Percentiles rank a stretch among this genome's conserved stretches.
phyloP scores from a whole-genome alignment of 345 rosid genomes.

The Citrus australasica region DNA sequence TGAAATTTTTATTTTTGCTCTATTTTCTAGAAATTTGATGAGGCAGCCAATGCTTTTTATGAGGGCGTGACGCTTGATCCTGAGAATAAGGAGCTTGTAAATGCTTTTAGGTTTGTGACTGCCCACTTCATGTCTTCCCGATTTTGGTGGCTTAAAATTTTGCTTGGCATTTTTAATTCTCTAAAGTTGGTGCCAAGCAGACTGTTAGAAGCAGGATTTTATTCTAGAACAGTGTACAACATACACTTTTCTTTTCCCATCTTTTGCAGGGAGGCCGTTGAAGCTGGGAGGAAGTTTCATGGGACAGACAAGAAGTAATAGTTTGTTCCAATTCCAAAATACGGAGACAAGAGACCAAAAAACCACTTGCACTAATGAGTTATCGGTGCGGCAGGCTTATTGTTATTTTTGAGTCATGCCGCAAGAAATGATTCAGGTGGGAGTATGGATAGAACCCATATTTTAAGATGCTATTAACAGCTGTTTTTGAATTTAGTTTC shows the following conservation, averaged over 20 bases:
- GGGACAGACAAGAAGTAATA: constrained; percentile 41
- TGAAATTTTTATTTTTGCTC: constrained; percentile 3
- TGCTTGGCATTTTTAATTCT: background rate
- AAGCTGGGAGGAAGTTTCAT: constrained; percentile 69
- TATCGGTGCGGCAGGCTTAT: background rate
- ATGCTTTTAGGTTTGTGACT: constrained; percentile 65
- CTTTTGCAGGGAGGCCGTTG: constrained; percentile 70
- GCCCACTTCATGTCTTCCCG: background rate
- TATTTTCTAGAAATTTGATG: constrained; percentile 59
- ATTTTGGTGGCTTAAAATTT: background rate
- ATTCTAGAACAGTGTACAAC: background rate
- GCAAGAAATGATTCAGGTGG: background rate
- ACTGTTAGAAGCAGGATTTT: background rate
- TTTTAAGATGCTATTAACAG: background rate
- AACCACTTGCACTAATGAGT: background rate
- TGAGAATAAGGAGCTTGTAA: constrained; percentile 61
- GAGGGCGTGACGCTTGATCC: constrained; percentile 84
- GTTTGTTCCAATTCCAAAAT: background rate
- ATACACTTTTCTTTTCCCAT: background rate
- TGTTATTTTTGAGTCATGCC: background rate
- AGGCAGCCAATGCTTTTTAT: constrained; percentile 80
- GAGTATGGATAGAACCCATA: background rate
- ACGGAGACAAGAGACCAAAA: background rate
- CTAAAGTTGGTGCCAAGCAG: background rate
- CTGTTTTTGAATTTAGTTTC: background rate